A percentile compares a stretch with the other conserved stretches of the same genome.
Evolutionary conservation across 2,329 filamentous ascomycete species (phyloP).

Genomic region (Knufia fluminis): DNA sequence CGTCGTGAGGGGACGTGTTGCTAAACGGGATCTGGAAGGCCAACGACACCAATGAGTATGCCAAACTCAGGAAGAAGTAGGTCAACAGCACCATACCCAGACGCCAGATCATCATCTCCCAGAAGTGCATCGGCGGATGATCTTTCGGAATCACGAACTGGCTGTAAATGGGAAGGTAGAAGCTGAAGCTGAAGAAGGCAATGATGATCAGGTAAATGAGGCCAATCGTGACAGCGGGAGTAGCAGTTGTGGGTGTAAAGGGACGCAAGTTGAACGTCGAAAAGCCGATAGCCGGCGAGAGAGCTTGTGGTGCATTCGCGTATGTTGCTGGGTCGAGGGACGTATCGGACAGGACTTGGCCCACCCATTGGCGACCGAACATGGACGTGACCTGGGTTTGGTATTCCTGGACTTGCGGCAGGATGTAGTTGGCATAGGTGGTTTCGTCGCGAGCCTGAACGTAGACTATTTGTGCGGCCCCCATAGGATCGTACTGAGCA

Average conservation of each 20-base stretch:
- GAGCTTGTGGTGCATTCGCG: slow-evolving; percentile 41
- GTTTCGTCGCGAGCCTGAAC: slow-evolving; percentile 49
- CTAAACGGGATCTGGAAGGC: slow-evolving; percentile 55
- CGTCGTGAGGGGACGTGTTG: slow-evolving; percentile 33
- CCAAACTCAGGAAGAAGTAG: slow-evolving; percentile 54
- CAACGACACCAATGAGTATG: slow-evolving; percentile 54
- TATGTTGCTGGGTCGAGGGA: slow-evolving; percentile 35
- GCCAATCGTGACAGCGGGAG: slow-evolving; percentile 52
- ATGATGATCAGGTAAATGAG: slow-evolving; percentile 60
- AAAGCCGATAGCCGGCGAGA: slow-evolving; percentile 50
- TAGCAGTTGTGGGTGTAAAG: slow-evolving; percentile 46
- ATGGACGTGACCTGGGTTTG: slow-evolving; percentile 37
- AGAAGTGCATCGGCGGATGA: slow-evolving; percentile 50
- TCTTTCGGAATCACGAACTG: slow-evolving; percentile 45
- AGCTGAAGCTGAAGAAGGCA: slow-evolving; percentile 57
- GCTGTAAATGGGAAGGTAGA: slow-evolving; percentile 55
- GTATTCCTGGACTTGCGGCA: slow-evolving; percentile 43
- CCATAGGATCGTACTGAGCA: slow-evolving; percentile 50
- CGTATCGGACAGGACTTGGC: slow-evolving; percentile 25
- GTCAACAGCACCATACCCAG: slow-evolving; percentile 50
- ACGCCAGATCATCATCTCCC: slow-evolving; percentile 51
- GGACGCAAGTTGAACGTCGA: slow-evolving; percentile 50
- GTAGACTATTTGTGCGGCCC: slow-evolving; percentile 49
- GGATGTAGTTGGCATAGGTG: slow-evolving; percentile 45
- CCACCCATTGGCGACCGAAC: slow-evolving; percentile 41